Conservation (phyloP, 768 basidiomycete genomes). For the Daedalea quercina region DNA sequence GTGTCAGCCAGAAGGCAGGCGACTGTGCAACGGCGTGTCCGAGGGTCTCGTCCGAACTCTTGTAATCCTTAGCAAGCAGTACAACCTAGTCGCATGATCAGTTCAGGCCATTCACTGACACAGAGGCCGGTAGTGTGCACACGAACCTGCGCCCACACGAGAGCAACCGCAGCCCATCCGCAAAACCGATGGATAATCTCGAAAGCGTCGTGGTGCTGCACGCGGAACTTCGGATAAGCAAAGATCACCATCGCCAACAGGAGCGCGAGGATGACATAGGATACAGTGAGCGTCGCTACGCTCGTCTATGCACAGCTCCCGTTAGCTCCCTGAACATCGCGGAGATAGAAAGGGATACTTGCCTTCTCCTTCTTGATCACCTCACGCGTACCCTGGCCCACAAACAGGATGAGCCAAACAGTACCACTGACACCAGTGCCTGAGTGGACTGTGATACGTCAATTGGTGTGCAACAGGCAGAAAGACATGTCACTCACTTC, state of each 20-base stretch:
- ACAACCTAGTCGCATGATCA: slow-evolving; percentile 27
- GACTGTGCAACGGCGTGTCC: slow-evolving; percentile 34
- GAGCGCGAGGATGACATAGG: slow-evolving; percentile 40
- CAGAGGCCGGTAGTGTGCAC: not conserved
- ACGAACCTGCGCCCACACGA: slow-evolving; percentile 44
- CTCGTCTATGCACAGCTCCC: slow-evolving; percentile 29
- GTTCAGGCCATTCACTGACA: not conserved
- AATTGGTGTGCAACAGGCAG: not conserved
- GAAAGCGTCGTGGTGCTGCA: slow-evolving; percentile 41
- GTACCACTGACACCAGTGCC: slow-evolving; percentile 46
- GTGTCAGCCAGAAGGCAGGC: slow-evolving; percentile 47
- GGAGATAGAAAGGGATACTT: not conserved
- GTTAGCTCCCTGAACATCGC: slow-evolving; percentile 16
- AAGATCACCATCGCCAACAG: slow-evolving; percentile 42
- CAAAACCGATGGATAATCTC: slow-evolving; percentile 48
- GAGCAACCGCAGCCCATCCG: slow-evolving; percentile 44
- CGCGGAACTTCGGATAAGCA: slow-evolving; percentile 40
- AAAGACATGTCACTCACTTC: slow-evolving; percentile 20
- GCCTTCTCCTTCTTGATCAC: slow-evolving; percentile 28
- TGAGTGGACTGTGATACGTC: slow-evolving; percentile 35
- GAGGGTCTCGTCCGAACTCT: slow-evolving; percentile 27
- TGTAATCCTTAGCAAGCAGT: slow-evolving; percentile 47
- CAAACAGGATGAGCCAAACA: slow-evolving; percentile 42
- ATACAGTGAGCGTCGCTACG: slow-evolving; percentile 38
- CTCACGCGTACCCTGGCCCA: slow-evolving; percentile 45